Evolutionary conservation across 2,329 filamentous ascomycete species (phyloP).

Genomic region (Fusarium sp.): DNA sequence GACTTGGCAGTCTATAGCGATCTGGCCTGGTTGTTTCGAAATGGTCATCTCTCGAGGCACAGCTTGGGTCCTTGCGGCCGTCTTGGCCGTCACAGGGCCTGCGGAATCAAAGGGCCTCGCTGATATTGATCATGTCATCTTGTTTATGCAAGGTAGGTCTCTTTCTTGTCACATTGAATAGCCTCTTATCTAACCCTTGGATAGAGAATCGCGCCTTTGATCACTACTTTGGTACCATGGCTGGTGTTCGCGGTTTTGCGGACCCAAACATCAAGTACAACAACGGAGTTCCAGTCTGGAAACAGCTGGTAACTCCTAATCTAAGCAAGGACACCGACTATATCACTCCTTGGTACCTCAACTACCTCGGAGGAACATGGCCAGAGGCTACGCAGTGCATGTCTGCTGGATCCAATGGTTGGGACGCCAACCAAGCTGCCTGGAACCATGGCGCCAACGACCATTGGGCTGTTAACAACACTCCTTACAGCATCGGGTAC

Average conservation of each 20-base stretch:
- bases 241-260: conserved; percentile 65
- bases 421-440: conserved; percentile 63
- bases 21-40: background rate
- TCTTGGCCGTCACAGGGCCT: background rate
- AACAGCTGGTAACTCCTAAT: background rate
- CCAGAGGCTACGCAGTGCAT: conserved; percentile 66
- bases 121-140: background rate
- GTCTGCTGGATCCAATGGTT: conserved; percentile 63
- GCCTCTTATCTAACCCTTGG: background rate
- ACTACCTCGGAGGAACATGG: conserved; percentile 65
- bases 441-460: conserved; percentile 65
- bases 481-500: conserved; percentile 65
- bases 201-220: conserved; percentile 54
- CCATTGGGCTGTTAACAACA: conserved; percentile 66
- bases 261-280: conserved; percentile 64
- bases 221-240: conserved; percentile 68
- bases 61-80: background rate
- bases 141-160: background rate
- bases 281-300: conserved; percentile 4
- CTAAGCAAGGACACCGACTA: background rate
- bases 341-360: conserved; percentile 66
- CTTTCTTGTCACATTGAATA: background rate
- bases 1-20: background rate
- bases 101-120: background rate
- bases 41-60: background rate